phyloP scores from a whole-genome alignment of 345 rosid genomes.

The Brassica juncea region DNA sequence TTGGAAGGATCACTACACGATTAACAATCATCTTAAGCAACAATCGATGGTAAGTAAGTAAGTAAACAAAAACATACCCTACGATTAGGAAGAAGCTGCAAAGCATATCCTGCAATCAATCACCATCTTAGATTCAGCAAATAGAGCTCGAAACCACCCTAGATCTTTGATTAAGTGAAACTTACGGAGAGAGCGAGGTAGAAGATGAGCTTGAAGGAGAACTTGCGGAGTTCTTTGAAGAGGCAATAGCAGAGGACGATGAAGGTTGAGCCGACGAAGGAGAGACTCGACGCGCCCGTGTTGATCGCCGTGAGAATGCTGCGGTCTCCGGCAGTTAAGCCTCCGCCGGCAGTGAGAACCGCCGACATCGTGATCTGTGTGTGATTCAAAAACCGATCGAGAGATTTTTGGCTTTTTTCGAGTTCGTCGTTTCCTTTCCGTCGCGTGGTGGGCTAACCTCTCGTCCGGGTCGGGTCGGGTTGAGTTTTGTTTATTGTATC shows the following conservation, averaged over 20 bases:
- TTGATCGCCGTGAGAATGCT: conserved; percentile 60
- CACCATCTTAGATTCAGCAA: neutral
- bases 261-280: conserved; percentile 83
- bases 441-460: conserved; percentile 32
- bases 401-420: conserved; percentile 8
- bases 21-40: conserved; percentile 5
- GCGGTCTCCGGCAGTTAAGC: conserved; percentile 55
- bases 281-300: conserved; percentile 76
- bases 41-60: neutral
- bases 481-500: neutral
- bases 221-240: conserved; percentile 91
- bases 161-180: neutral
- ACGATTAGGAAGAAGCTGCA: conserved; percentile 88
- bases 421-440: conserved; percentile 23
- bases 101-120: conserved; percentile 70
- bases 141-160: neutral
- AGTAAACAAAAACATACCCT: neutral
- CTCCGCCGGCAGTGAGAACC: conserved; percentile 42
- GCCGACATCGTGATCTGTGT: conserved; percentile 29
- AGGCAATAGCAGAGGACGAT: conserved; percentile 87
- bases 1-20: conserved; percentile 55
- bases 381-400: conserved; percentile 11
- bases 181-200: conserved; percentile 87
- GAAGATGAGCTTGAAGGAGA: conserved; percentile 98
- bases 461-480: conserved; percentile 20